A percentile compares a stretch with the other conserved stretches of the same genome.
Evolutionary conservation across 495 filamentous ascomycete species (phyloP).

Genomic region (Neurospora tetraspora): DNA sequence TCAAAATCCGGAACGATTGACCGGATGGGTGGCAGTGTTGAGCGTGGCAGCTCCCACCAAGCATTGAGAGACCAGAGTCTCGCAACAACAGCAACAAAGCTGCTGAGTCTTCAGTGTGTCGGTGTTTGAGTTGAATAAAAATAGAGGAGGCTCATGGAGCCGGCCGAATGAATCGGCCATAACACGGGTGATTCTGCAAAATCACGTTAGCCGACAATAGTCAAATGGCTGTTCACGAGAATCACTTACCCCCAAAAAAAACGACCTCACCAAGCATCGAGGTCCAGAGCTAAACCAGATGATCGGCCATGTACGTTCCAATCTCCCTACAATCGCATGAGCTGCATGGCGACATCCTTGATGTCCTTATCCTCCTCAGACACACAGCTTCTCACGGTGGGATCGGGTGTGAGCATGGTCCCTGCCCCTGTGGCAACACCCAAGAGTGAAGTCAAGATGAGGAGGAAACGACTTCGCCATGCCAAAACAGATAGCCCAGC

Average conservation of each 20-base stretch:
- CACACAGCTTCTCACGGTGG: background rate
- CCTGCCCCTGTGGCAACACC: background rate
- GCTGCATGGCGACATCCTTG: background rate
- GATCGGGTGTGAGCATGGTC: background rate
- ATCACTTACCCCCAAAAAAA: slow-evolving; percentile 79
- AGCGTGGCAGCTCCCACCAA: no score
- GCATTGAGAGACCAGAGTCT: no score
- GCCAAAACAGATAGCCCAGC: no score
- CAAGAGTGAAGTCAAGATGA: background rate
- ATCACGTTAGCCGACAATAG: slow-evolving; percentile 34
- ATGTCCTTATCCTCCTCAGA: background rate
- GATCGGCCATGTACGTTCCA: background rate
- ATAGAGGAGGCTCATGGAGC: slow-evolving; percentile 56
- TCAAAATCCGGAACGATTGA: no score
- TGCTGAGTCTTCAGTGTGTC: no score
- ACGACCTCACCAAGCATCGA: slow-evolving; percentile 97
- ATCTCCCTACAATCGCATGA: background rate
- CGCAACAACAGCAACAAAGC: no score
- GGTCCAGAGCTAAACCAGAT: slow-evolving; percentile 64
- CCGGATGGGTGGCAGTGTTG: no score
- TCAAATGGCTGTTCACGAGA: slow-evolving; percentile 3
- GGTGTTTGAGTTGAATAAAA: no score
- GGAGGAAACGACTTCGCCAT: background rate
- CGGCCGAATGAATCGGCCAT: slow-evolving; percentile 93
- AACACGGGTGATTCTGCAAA: slow-evolving; percentile 77